Percentiles rank a stretch among this genome's conserved stretches.
Evolutionary conservation across 345 rosid species (phyloP).

Genomic region (Acer saccharum): DNA sequence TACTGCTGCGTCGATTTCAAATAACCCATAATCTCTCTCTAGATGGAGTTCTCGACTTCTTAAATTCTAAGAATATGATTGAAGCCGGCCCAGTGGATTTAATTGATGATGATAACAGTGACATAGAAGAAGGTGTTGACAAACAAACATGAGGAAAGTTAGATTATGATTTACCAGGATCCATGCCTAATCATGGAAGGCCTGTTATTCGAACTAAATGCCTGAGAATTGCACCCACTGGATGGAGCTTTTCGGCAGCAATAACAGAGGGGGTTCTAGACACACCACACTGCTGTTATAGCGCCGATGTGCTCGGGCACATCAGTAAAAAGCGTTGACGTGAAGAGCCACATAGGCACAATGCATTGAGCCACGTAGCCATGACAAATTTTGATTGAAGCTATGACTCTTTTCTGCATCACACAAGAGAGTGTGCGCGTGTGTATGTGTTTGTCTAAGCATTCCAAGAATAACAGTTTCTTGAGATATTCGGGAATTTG

Average conservation of each 20-base stretch:
- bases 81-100: slow-evolving; percentile 94
- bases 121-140: slow-evolving; percentile 81
- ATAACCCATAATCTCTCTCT: slow-evolving; percentile 81
- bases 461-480: background rate
- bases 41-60: slow-evolving; percentile 94
- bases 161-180: slow-evolving; percentile 88
- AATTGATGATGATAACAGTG: slow-evolving; percentile 83
- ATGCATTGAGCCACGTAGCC: too few species aligned
- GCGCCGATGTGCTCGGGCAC: too few species aligned
- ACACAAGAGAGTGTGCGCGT: too few species aligned
- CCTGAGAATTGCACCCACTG: slow-evolving; percentile 92
- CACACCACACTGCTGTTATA: too few species aligned
- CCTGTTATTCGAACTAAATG: slow-evolving; percentile 77
- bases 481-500: slow-evolving; percentile 6
- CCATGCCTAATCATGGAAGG: slow-evolving; percentile 80
- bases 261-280: slow-evolving; percentile 90
- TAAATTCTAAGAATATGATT: slow-evolving; percentile 93
- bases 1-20: slow-evolving; percentile 81
- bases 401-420: too few species aligned
- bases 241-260: slow-evolving; percentile 88
- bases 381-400: too few species aligned
- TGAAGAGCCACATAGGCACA: too few species aligned
- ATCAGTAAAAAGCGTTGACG: too few species aligned
- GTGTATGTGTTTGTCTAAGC: too few species aligned
- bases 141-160: slow-evolving; percentile 72